A percentile compares a stretch with the other conserved stretches of the same genome.
These are phyloP conservation scores for cucumber (Cucumis sativus) DNA, from an alignment of 306 rosid genomes.

Conservation along the genomic window DNA sequence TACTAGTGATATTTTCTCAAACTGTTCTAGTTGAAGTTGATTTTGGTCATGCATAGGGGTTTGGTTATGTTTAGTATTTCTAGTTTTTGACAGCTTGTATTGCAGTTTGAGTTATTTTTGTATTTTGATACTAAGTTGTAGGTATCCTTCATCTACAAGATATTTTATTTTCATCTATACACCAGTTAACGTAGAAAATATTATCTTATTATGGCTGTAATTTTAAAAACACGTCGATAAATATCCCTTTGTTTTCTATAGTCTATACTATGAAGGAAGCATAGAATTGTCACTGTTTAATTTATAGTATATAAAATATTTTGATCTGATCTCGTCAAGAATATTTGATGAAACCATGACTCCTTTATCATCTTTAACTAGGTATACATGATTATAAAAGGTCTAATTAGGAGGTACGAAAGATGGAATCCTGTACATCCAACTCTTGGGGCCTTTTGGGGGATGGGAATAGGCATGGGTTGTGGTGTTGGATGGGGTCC, in stretches of 20 bases:
- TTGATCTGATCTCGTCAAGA: not conserved
- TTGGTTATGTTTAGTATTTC: not conserved
- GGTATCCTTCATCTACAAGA: not conserved
- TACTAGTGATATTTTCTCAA: not conserved
- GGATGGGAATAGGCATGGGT: constrained; percentile 88
- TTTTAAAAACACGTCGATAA: not conserved
- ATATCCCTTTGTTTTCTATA: not conserved
- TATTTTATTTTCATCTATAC: not conserved
- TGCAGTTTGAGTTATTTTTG: not conserved
- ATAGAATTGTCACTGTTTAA: not conserved
- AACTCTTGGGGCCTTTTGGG: constrained; percentile 84
- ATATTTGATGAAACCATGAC: not conserved
- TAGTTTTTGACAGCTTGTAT: not conserved
- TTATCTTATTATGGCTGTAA: not conserved
- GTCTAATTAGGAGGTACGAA: constrained; percentile 46
- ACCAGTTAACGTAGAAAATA: not conserved
- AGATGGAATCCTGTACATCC: constrained; percentile 97
- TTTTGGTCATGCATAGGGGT: not conserved
- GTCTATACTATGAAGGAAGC: not conserved
- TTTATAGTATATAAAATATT: not conserved
- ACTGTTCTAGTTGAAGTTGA: not conserved
- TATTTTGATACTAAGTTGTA: not conserved
- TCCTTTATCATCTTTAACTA: constrained; percentile 14
- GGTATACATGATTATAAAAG: constrained; percentile 74
- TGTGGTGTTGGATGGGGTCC: constrained; percentile 99